Conservation (phyloP, 225 moss, liverwort and hornwort genomes). For the Rhytidiadelphus loreus region DNA sequence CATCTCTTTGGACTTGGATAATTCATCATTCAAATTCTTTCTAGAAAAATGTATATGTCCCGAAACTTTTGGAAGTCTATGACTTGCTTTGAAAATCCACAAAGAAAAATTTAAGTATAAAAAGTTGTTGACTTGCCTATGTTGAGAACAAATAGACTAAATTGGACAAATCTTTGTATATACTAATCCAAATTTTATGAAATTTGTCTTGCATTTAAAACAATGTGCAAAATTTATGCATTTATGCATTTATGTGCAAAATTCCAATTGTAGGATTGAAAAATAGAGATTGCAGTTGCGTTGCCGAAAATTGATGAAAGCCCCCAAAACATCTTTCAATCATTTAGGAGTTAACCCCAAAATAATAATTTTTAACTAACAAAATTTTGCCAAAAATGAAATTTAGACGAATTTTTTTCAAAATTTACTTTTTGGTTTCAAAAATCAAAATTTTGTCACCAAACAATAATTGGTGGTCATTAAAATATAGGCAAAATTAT, state of each 20-base stretch:
- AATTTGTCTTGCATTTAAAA: background rate
- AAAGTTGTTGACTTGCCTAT: fast-evolving
- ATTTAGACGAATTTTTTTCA: background rate
- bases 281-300: background rate
- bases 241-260: background rate
- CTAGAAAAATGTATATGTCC: too few species aligned
- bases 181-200: background rate
- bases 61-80: background rate
- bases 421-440: fast-evolving
- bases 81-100: background rate
- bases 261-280: fast-evolving
- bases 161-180: background rate
- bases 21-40: background rate
- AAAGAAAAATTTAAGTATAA: background rate
- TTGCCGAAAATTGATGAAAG: fast-evolving
- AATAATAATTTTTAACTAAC: fast-evolving
- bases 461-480: background rate
- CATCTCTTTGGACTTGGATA: background rate
- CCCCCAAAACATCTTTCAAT: fast-evolving
- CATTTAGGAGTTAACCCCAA: fast-evolving
- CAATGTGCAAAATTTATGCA: fast-evolving
- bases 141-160: fast-evolving
- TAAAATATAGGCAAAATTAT: background rate
- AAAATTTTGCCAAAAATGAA: background rate
- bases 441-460: fast-evolving